Conservation (phyloP, 495 filamentous ascomycete species). For the Hyaloscypha bicolor region DNA sequence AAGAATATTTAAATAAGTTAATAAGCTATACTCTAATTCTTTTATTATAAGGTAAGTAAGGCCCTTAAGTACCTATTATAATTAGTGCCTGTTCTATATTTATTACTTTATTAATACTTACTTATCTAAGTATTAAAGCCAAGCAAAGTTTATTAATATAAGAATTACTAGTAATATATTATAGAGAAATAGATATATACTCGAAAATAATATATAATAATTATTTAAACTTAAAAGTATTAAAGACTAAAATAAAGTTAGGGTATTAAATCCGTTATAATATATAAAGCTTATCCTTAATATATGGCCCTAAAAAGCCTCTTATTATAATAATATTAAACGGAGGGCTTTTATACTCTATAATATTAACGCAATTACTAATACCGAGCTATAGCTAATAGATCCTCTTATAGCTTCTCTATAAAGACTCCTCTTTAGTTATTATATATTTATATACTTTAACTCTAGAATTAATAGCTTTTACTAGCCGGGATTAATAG, state of each 20-base stretch:
- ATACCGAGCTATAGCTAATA: slow-evolving; percentile 14
- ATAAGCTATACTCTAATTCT: slow-evolving; percentile 28
- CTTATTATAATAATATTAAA: slow-evolving; percentile 9
- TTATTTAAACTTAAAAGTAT: slow-evolving; percentile 20
- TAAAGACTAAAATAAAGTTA: slow-evolving; percentile 18
- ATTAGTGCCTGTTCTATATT: too few relatives aligned
- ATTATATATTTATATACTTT: slow-evolving; percentile 11
- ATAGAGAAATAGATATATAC: too few relatives aligned
- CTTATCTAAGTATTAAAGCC: slow-evolving; percentile 34
- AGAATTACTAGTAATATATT: too few relatives aligned
- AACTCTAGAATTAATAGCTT: slow-evolving; percentile 9
- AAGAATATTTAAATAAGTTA: slow-evolving; percentile 33
- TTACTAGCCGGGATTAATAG: slow-evolving; percentile 9
- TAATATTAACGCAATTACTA: slow-evolving; percentile 5
- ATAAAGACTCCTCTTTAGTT: slow-evolving; percentile 11
- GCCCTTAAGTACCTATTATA: too few relatives aligned
- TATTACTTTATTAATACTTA: too few relatives aligned
- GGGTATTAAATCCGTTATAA: slow-evolving; percentile 15
- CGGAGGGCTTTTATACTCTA: background rate
- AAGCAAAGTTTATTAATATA: too few relatives aligned
- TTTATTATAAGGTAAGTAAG: slow-evolving; percentile 23
- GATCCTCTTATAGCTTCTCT: slow-evolving; percentile 15
- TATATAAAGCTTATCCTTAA: slow-evolving; percentile 19
- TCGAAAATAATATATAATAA: slow-evolving; percentile 23
- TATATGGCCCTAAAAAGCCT: slow-evolving; percentile 8